Base-by-base conservation (phyloP, 2,329 filamentous ascomycete genomes). In the Fusarium ramigenum region DNA sequence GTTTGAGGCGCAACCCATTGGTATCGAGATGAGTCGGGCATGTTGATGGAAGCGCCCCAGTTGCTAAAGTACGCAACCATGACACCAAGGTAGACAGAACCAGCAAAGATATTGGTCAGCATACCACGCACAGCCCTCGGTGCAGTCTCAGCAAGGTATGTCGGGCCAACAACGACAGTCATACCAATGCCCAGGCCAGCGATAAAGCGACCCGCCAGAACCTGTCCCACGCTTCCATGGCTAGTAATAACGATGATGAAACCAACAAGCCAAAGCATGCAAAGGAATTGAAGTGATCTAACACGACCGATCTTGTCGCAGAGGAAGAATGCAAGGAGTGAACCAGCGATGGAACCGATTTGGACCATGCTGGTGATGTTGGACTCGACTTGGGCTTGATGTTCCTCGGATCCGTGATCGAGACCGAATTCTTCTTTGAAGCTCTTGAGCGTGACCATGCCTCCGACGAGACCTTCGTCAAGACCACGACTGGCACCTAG, bases 281-380 rank as follows among this genome's bases (percentile, higher is more conserved):
- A 69, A 2, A 69, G 66, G 7, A 69, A 23, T 2, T 69, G 66
- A 2, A 69, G 64, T 1, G 66, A 69, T 6, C 66, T 21, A 7
- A 69, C 66, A 50, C 66, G 66, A 5, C 66, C 66, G 0, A 69
- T 63, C 43, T 68, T 69, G 9, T 69, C 66, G 49, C 66, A 69
- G 0, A 69, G 49, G 57, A 69, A 44, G 0, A 90, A 90, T 0
- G 47, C 88, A 85, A 42, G 85, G 84, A 71, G 89, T 84, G 75
- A 90, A 23, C 91, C 91, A 5, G 84, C 87, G 30, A 93, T 90
- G 15, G 87, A 90, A 21, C 91, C 91, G 73, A 93, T 88, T 78
- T 93, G 91, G 0, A 93, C 91, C 91, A 93, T 93, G 30, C 89
- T 87, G 1, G 90, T 90, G 60, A 93, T 90, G 78, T 93, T 93